A percentile compares a stretch with the other conserved stretches of the same genome.
Conservation (phyloP, 768 basidiomycete species). For the Hirschioporus abietinus region DNA sequence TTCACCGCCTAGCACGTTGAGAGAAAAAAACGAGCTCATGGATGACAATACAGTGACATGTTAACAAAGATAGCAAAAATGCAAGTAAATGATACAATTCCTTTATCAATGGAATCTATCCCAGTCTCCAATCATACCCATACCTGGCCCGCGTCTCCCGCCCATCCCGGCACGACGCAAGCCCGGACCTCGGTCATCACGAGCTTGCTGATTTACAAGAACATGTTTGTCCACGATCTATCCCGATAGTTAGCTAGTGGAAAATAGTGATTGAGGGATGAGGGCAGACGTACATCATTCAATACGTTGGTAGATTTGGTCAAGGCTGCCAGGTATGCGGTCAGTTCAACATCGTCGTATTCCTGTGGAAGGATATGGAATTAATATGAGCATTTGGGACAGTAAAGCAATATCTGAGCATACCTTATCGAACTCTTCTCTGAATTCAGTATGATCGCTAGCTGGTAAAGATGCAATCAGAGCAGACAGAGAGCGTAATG, state of each 20-base stretch:
- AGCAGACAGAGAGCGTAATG: constrained; percentile 79
- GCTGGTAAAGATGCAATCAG: constrained; percentile 86
- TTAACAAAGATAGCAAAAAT: neutral
- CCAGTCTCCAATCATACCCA: constrained; percentile 45
- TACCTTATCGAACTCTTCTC: constrained; percentile 86
- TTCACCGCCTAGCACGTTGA: neutral
- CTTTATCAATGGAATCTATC: constrained; percentile 31
- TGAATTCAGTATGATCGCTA: constrained; percentile 75
- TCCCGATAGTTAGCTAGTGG: constrained; percentile 9
- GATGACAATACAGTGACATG: neutral
- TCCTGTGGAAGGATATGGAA: constrained; percentile 52
- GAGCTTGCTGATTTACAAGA: constrained; percentile 48
- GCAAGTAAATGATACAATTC: neutral
- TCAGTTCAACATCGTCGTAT: constrained; percentile 93
- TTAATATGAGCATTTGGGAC: neutral
- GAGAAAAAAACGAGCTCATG: neutral
- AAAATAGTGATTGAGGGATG: constrained; percentile 6
- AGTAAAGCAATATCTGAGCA: constrained; percentile 18
- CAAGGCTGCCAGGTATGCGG: constrained; percentile 78
- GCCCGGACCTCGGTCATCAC: constrained; percentile 44
- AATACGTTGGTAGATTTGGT: constrained; percentile 85
- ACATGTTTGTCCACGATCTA: constrained; percentile 79
- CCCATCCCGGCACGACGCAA: constrained; percentile 46
- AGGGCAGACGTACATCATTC: constrained; percentile 69
- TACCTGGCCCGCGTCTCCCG: constrained; percentile 37